Evolutionary conservation across 192 early-diverging fungal genomes (phyloP), one percentile per base, ranked within the genome.

Genomic region (Glomus cerebriforme): DNA sequence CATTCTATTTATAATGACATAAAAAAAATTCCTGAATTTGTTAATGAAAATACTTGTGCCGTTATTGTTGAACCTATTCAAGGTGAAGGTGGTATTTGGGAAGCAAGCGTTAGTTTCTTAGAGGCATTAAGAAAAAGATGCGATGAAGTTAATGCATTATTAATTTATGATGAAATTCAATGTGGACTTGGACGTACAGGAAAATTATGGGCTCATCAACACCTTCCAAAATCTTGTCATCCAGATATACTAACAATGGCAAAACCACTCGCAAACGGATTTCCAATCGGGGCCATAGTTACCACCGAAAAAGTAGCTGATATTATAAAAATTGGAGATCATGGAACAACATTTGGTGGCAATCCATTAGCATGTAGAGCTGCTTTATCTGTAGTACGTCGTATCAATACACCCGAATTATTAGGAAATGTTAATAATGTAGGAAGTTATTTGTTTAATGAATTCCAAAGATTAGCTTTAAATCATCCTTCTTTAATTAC

Each of bases 311-410:
- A 86, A 75, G 94, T 98, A 26, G 96, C 96, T 7, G 87, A 89
- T n/a, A 79, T 91, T 59, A 93, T 99, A 49, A 15, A 15, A 62
- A 12, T 66, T 88, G 94, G 97, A 70, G 97, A 99, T 84, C 98
- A 99, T 80, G 98, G 98, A 68, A 98, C 98, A 15, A 98, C 97
- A 8, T 99, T 98, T 89, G 98, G 98, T 75, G 98, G 98, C 43
- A 94, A 92, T 78, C 97, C 98, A 8, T 82, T 99, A 59, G 96
- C 94, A 19, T 95, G 95, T 79, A 91, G 92, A 35, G 96, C 96
- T 12, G 98, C 93, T 34, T 85, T 88, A 34, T 85, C 86, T 43
- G 96, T 97, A 8, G 80, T 94, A 54, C 82, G 82, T 24, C 90
- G 92, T 63, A 92, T 99, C 77, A 85, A 80, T 69, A 83, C 86